These are phyloP conservation scores for Boletellus sp. DNA, from an alignment of 768 basidiomycete genomes.

Conservation along the genomic window DNA sequence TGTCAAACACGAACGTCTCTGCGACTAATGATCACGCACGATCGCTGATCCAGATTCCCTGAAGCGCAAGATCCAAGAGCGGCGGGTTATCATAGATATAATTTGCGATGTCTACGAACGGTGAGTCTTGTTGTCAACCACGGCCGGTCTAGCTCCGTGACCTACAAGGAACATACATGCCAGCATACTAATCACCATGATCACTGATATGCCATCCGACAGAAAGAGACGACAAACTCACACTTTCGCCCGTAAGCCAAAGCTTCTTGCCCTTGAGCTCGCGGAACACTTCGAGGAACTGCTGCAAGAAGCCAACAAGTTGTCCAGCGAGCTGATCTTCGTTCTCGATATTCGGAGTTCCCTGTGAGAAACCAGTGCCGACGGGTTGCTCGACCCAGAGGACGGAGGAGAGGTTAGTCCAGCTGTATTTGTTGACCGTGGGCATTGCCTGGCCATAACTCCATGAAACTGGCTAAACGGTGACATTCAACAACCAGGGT, in stretches of 20 bases:
- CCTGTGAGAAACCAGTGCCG: slow-evolving; percentile 75
- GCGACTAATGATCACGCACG: slow-evolving; percentile 41
- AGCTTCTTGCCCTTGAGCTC: slow-evolving; percentile 73
- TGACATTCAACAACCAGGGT: slow-evolving; percentile 10
- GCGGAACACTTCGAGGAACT: slow-evolving; percentile 71
- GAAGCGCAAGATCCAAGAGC: slow-evolving; percentile 51
- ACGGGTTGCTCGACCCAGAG: slow-evolving; percentile 79
- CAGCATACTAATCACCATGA: slow-evolving; percentile 53
- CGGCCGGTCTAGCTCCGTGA: not conserved
- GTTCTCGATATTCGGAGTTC: slow-evolving; percentile 56
- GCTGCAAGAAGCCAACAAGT: slow-evolving; percentile 57
- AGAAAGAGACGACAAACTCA: slow-evolving; percentile 38
- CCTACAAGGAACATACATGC: slow-evolving; percentile 61
- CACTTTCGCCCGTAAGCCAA: slow-evolving; percentile 72
- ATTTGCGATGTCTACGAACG: slow-evolving; percentile 61
- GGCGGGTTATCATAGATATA: slow-evolving; percentile 61
- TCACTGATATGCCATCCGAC: not conserved
- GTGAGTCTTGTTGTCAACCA: not conserved
- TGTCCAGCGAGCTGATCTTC: slow-evolving; percentile 57
- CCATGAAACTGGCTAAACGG: slow-evolving; percentile 62
- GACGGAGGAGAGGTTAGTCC: slow-evolving; percentile 76
- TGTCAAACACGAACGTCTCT: not conserved
- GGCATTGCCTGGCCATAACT: slow-evolving; percentile 58
- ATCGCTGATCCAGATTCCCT: slow-evolving; percentile 71
- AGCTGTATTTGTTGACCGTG: slow-evolving; percentile 62